These are phyloP conservation scores for Pichia californica DNA, from an alignment of 805 yeast species.

Conservation along the genomic window DNA sequence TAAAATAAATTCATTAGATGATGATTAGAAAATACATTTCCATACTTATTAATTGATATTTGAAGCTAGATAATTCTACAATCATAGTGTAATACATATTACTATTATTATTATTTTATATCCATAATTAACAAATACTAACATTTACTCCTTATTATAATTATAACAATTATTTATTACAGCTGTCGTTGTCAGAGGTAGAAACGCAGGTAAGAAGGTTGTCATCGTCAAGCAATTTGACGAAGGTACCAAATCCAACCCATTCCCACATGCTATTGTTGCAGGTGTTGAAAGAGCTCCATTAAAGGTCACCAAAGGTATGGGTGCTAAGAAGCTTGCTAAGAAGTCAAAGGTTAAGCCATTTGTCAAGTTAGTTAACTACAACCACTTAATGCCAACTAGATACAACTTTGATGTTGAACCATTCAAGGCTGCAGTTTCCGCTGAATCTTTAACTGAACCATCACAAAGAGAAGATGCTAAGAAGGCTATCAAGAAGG, in stretches of 20 bases:
- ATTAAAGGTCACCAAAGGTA: conserved; percentile 88
- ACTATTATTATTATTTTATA: too few relatives aligned
- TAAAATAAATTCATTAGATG: too few relatives aligned
- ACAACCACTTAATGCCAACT: conserved; percentile 99
- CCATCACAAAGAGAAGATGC: conserved; percentile 99
- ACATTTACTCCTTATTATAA: neutral
- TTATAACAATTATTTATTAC: conserved; percentile 11
- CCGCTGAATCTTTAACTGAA: conserved; percentile 92
- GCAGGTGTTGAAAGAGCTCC: conserved; percentile 99
- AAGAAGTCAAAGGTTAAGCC: conserved; percentile 99
- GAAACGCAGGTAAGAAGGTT: conserved; percentile 99
- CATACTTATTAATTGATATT: too few relatives aligned
- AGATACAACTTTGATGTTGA: conserved; percentile 98
- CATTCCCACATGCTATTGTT: conserved; percentile 98
- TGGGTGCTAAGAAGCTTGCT: conserved; percentile 94
- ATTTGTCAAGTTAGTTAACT: conserved; percentile 97
- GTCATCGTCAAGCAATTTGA: conserved; percentile 98
- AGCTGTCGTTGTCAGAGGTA: conserved; percentile 99
- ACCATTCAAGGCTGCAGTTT: conserved; percentile 82
- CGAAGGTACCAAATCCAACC: conserved; percentile 97
- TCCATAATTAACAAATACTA: neutral
- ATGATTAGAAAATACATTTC: too few relatives aligned
- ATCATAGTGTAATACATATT: too few relatives aligned
- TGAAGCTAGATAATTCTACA: too few relatives aligned
- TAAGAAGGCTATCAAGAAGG: conserved; percentile 97